Base-by-base conservation (phyloP, 106 monocot genomes). In the Dendrobium catenatum region DNA sequence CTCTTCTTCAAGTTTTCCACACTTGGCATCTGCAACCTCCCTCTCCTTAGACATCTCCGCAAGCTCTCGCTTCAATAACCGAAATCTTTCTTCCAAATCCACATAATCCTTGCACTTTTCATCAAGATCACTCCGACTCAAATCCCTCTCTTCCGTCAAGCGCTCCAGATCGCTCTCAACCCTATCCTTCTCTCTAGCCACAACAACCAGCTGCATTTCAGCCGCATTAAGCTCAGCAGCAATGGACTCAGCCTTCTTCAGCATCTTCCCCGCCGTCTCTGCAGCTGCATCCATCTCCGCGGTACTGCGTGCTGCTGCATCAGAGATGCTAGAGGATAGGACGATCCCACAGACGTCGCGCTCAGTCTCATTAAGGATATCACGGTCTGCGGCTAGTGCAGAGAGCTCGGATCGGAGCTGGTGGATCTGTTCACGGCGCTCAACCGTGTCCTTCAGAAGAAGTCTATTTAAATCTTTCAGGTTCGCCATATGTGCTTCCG, bases 391-490 rank as follows among this genome's bases (percentile, higher is more conserved):
- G 15, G 64, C n/a, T 8, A 84, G 19, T 15, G 73, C 79, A 7
- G 80, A 81, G 47, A 85, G 43, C 54, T 70, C 67, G 24, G 85
- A 31, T 19, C 31, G 77, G 81, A 89, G 87, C 48, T 74, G 54
- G 37, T 66, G 54, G 67, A 82, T 78, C 80, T 83, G 74, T 31
- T 67, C 55, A 20, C 87, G 84, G 80, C 33, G 73, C 55, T 85
- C 89, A 54, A 68, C 64, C 46, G 83, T 79, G 68, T 85, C 80
- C 74, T 83, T 75, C 44, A 87, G 40, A 46, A 89, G 87, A 22
- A 80, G 48, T 22, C 47, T 37, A 82, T 89, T 89, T 8, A 89
- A 80, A 13, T 43, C 48, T 82, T 87, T 89, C 17, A 89, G 89
- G 40, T 73, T 78, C 64, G 79, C 79, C 15, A 51, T 77, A n/a